Percentiles rank a stretch among this genome's conserved stretches.
Conservation (phyloP, 2,329 filamentous ascomycete genomes). For the Cladophialophora bantiana region DNA sequence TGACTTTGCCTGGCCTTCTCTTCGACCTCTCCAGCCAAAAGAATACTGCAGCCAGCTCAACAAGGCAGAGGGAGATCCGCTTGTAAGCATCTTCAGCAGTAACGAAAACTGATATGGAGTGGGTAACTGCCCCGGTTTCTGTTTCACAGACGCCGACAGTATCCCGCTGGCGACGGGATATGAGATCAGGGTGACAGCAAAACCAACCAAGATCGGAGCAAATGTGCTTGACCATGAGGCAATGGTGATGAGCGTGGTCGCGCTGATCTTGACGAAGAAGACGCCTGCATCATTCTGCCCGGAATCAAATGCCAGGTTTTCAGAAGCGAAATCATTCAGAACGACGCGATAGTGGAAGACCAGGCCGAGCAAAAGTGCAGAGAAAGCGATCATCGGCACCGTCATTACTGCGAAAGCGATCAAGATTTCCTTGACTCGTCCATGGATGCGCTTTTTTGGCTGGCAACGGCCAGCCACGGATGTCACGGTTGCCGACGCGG, state of each 20-base stretch:
- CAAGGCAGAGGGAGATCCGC: not conserved
- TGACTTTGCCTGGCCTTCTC: not conserved
- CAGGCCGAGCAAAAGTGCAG: slow-evolving; percentile 6
- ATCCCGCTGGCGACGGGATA: slow-evolving; percentile 38
- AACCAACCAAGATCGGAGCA: slow-evolving; percentile 39
- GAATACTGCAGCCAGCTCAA: not conserved
- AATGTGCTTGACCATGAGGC: slow-evolving; percentile 42
- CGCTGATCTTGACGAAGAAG: slow-evolving; percentile 38
- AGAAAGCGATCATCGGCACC: slow-evolving; percentile 13
- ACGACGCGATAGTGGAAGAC: slow-evolving; percentile 13
- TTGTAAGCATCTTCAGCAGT: slow-evolving; percentile 4
- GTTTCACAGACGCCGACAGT: slow-evolving; percentile 10
- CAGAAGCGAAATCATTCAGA: not conserved
- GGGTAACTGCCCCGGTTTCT: slow-evolving; percentile 4
- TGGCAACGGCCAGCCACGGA: not conserved
- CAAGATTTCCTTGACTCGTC: not conserved
- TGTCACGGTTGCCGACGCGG: no score
- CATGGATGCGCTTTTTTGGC: not conserved
- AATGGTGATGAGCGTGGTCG: slow-evolving; percentile 37
- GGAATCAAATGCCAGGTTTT: not conserved
- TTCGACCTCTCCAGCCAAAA: not conserved
- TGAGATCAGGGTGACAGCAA: slow-evolving; percentile 40
- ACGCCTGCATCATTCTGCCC: slow-evolving; percentile 20
- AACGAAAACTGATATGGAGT: slow-evolving; percentile 14
- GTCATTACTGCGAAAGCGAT: slow-evolving; percentile 5